Evolutionary conservation across 306 rosid genomes (phyloP).

Genomic region (Quercus dentata): DNA sequence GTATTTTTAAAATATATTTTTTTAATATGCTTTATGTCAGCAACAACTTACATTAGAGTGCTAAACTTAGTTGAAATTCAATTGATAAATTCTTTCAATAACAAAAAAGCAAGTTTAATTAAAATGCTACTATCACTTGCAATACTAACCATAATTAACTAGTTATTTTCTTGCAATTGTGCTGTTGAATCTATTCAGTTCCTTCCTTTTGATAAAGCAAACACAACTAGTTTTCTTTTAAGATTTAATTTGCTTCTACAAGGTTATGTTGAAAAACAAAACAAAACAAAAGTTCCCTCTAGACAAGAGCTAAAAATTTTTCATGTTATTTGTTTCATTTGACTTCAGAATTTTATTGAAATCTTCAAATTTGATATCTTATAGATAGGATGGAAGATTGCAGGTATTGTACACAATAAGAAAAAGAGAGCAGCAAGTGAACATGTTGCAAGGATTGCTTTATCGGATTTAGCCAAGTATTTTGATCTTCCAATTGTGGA

Average conservation of each 20-base stretch:
- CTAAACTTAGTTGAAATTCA: no score
- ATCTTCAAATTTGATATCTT: constrained; percentile 30
- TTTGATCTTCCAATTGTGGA: constrained; percentile 79
- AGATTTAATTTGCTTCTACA: background rate
- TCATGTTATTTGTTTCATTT: constrained; percentile 16
- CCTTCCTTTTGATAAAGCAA: background rate
- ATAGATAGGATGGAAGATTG: constrained; percentile 33
- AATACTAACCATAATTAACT: no score
- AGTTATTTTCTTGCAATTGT: no score
- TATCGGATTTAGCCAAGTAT: constrained; percentile 74
- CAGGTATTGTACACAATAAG: constrained; percentile 51
- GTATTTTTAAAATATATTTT: no score
- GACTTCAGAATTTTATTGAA: constrained; percentile 10
- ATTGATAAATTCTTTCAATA: no score
- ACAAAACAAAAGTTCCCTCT: background rate
- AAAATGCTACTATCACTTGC: no score
- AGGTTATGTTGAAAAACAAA: background rate
- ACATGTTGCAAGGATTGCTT: constrained; percentile 55
- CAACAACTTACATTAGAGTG: background rate
- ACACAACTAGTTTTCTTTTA: background rate
- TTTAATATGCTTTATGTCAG: no score
- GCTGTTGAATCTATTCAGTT: background rate
- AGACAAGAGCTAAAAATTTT: background rate
- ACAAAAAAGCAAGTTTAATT: no score
- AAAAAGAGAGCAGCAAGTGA: constrained; percentile 73